Evolutionary conservation across 345 rosid species (phyloP).

Genomic region (Crucihimalaya himalaica): DNA sequence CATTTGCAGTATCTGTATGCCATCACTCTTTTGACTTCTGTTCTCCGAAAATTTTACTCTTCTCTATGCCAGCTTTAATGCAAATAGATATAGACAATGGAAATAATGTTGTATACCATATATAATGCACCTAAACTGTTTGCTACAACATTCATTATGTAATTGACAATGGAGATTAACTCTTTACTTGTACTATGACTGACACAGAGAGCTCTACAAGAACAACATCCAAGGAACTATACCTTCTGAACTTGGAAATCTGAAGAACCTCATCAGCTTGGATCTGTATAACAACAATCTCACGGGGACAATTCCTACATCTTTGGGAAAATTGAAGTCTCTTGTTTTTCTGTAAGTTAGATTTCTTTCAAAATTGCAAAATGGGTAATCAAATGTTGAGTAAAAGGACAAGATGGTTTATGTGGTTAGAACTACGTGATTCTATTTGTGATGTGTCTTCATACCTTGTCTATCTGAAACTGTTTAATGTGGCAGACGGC

Average conservation of each 20-base stretch:
- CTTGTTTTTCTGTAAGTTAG: constrained; percentile 84
- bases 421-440: background rate
- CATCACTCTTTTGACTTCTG: constrained; percentile 20
- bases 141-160: background rate
- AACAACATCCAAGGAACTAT: constrained; percentile 82
- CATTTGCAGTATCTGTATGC: constrained; percentile 90
- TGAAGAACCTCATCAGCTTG: constrained; percentile 93
- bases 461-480: background rate
- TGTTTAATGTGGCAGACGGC: constrained; percentile 52
- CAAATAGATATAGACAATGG: background rate
- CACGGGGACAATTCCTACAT: constrained; percentile 73
- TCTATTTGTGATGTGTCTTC: background rate
- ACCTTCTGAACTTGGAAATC: constrained; percentile 78
- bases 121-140: background rate
- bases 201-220: constrained; percentile 87
- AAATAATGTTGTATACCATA: background rate
- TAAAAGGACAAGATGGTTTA: background rate
- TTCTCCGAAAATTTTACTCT: background rate
- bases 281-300: constrained; percentile 94
- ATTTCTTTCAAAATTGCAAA: background rate
- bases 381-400: background rate
- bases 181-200: constrained; percentile 13
- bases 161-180: constrained; percentile 5
- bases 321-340: constrained; percentile 80
- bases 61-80: background rate